A percentile compares a stretch with the other conserved stretches of the same genome.
Conservation (phyloP, 129 eudicot genomes). For the Flaveria robusta region DNA sequence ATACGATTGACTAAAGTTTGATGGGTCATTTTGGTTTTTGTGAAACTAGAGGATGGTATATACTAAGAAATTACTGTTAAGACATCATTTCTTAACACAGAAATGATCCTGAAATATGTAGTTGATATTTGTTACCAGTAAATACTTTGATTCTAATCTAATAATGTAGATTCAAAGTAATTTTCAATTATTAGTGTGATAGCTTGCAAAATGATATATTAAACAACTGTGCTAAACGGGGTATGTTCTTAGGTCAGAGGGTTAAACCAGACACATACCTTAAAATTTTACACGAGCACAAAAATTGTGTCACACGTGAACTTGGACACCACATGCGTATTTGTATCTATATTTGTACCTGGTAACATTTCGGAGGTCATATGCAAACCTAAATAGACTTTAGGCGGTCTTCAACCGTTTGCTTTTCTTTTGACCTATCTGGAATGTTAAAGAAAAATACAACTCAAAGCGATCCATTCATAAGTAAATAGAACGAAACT, state of each 20-base stretch:
- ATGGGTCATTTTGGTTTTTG: slow-evolving; percentile 5
- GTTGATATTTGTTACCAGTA: neutral
- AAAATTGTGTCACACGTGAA: neutral
- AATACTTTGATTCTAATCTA: neutral
- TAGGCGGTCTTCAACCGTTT: no score
- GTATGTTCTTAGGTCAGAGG: neutral
- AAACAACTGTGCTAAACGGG: neutral
- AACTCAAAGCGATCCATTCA: no score
- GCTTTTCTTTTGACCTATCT: no score
- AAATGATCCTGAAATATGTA: slow-evolving; percentile 3
- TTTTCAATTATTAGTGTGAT: neutral
- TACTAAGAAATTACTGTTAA: neutral
- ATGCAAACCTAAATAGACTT: no score
- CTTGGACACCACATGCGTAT: no score
- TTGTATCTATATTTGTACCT: no score
- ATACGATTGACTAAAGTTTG: slow-evolving; percentile 13
- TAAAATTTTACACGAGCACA: neutral
- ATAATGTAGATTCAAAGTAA: neutral
- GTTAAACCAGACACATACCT: neutral
- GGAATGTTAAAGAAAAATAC: no score
- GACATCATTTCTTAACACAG: slow-evolving; percentile 1
- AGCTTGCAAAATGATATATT: neutral
- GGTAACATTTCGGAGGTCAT: no score
- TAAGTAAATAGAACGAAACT: no score
- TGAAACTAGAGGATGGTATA: neutral